Conservation (phyloP, 768 basidiomycete genomes). For the Cantharellus cinnabarinus region DNA sequence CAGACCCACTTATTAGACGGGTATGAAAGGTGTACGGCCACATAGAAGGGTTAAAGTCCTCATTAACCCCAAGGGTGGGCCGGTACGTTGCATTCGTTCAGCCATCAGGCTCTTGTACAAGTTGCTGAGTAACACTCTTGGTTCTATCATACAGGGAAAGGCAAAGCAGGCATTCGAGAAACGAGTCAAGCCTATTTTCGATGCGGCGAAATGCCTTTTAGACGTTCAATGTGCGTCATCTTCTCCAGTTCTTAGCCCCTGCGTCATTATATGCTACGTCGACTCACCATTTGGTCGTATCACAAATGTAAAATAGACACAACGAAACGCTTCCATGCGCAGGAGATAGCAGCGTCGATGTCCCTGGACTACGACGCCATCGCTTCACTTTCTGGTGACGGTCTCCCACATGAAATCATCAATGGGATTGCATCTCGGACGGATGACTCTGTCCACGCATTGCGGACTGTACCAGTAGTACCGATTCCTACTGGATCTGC, state of each 20-base stretch:
- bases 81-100: constrained; percentile 23
- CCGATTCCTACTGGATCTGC: constrained; percentile 72
- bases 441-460: constrained; percentile 32
- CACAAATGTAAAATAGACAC: constrained; percentile 29
- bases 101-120: neutral
- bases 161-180: constrained; percentile 31
- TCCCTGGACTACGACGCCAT: constrained; percentile 48
- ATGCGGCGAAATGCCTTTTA: constrained; percentile 38
- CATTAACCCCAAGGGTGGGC: constrained; percentile 67
- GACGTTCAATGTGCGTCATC: constrained; percentile 38
- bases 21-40: constrained; percentile 28
- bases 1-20: constrained; percentile 1
- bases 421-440: constrained; percentile 60
- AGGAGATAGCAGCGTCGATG: constrained; percentile 37
- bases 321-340: constrained; percentile 39
- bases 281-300: neutral
- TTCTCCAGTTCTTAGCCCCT: neutral
- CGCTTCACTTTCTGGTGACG: constrained; percentile 64
- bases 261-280: neutral
- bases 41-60: constrained; percentile 41
- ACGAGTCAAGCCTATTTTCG: constrained; percentile 51
- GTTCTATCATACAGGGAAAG: constrained; percentile 30
- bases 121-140: neutral
- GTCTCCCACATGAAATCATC: constrained; percentile 60
- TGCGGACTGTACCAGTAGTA: constrained; percentile 40